Base-by-base conservation (phyloP, 2,329 filamentous ascomycete species). In the Aspergillus unguis region DNA sequence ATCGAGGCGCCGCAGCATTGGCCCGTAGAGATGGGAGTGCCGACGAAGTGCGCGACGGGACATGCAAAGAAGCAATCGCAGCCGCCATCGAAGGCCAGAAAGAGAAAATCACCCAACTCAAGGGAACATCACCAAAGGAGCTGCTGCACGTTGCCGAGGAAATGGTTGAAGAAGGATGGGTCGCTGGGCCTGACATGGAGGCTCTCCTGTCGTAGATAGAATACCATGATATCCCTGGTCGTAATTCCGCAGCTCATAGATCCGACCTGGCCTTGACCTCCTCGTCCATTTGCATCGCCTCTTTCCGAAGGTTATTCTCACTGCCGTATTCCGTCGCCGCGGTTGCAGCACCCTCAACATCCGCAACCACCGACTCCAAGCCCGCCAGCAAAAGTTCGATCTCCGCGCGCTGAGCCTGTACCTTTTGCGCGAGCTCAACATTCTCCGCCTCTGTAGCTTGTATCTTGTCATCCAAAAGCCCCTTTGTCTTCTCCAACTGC, bases 341-440 rank as follows among this genome's bases (percentile, higher is more conserved):
- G 25, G 68, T 66, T 28, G 74, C 73, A 42, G 76, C 75, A 3
- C 72, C 76, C 60, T 85, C 80, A 40, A 86, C 64, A 65, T 85
- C 83, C 29, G 68, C 69, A 42, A 85, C 77, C 9, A 83, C 77
- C 42, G 68, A 71, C 63, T 85, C 83, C 31, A 86, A 65, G 17
- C 77, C 75, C 17, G 71, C 69, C 23, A 86, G 68, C 48, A 86
- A 64, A 25, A 65, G 72, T 57, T 82, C 77, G 42, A 86, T 83
- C 60, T 86, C 82, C 43, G 72, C 68, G 53, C 81, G 73, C 61
- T 86, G 83, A 37, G 73, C 69, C 43, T 74, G 69, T 4, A 86
- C 74, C 7, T 72, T 76, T 45, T 75, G 73, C 36, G 80, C 70
- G 5, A 85, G 67, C 50, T 75, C 71, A n/a, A 68, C 69, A 59